Evolutionary conservation across 2,329 filamentous ascomycete species (phyloP), one percentile per base, ranked within the genome.

Genomic region (Colletotrichum camelliae): DNA sequence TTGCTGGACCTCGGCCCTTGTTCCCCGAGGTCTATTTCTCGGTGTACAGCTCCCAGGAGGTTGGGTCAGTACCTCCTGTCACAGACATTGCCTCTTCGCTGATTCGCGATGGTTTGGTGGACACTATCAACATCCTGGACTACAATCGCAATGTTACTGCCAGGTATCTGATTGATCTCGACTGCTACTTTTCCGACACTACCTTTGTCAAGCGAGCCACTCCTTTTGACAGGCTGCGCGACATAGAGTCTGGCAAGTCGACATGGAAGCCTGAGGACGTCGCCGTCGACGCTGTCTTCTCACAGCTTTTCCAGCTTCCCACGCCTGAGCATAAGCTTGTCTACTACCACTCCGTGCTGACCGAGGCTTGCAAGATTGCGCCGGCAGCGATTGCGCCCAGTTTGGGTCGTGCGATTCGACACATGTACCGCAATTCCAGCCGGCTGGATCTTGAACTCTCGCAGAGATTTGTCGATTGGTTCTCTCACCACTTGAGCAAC

Each of bases 191-290:
- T 87, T 91, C 96, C 1, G 92, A 95, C 12, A 92, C 93, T 70
- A 98, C 95, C 2, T 99, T 99, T 84, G 93, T 98, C 73, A 98
- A 98, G 86, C 94, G 97, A 74, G 96, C 95, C 1, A 98, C 95
- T 2, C 93, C 96, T 0, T 98, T 98, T 81, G 97, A 99, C 83
- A 94, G 96, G 81, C 91, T 99, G 65, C 91, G 94, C 39, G 93
- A 93, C 61, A 89, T 93, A 21, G 91, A 92, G 39, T 86, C 86
- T 2, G 89, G 91, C 70, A 90, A 90, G 78, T 92, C 94, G 16
- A 96, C 95, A 0, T 99, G 97, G 96, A 99, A 99, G 85, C 96
- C 97, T 0, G 97, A 99, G 86, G 97, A 99, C 85, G 94, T 98
- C 74, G 95, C 94, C 4, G 95, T 99, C n/a, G 97, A 99, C 84